These are phyloP conservation scores for Cryphonectria naterciae DNA, from an alignment of 2,329 filamentous ascomycete genomes.

Conservation along the genomic window DNA sequence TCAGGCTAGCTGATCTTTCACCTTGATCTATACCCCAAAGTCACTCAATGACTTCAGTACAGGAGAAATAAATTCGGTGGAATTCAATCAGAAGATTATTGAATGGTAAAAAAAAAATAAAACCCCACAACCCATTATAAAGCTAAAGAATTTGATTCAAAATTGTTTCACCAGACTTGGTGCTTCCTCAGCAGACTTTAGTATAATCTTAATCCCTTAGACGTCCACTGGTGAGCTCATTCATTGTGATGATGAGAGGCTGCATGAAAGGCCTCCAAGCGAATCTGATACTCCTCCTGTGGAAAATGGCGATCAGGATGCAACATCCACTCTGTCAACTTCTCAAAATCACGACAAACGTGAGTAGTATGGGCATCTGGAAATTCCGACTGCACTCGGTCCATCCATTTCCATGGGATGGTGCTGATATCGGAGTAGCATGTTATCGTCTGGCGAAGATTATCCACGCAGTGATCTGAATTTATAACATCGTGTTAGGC, in stretches of 20 bases:
- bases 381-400: slow-evolving; percentile 20
- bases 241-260: slow-evolving; percentile 1
- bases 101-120: no score
- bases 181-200: not conserved
- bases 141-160: not conserved
- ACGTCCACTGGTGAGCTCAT: not conserved
- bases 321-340: slow-evolving; percentile 23
- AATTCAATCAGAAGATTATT: no score
- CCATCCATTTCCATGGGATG: slow-evolving; percentile 24
- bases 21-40: no score
- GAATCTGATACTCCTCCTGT: slow-evolving; percentile 24
- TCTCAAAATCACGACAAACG: slow-evolving; percentile 25
- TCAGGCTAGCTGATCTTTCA: no score
- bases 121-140: no score
- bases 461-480: not conserved
- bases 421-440: slow-evolving; percentile 24
- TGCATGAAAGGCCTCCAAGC: slow-evolving; percentile 17
- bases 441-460: slow-evolving; percentile 26
- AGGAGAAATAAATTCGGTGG: no score
- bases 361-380: slow-evolving; percentile 23
- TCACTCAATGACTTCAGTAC: no score
- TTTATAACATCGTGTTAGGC: not conserved
- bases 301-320: slow-evolving; percentile 22
- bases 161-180: not conserved
- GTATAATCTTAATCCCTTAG: no score